Percentiles rank a stretch among this genome's conserved stretches.
phyloP scores from a whole-genome alignment of 1,284 basidiomycete species.

The Tilletiopsis washingtonensis region DNA sequence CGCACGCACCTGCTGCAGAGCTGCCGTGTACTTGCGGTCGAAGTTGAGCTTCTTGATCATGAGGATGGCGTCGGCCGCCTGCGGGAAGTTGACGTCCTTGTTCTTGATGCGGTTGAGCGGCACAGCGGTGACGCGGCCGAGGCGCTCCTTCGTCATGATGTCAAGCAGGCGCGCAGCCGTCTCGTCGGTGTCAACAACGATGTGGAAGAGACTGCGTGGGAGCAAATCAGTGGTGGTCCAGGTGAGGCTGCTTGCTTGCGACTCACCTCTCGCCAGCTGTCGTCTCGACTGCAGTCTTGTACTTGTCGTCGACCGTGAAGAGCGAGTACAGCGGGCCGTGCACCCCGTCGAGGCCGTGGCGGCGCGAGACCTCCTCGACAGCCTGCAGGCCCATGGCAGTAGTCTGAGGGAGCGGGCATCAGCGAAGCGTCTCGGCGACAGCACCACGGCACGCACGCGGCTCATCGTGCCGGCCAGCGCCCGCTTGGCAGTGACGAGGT shows the following conservation, averaged over 20 bases:
- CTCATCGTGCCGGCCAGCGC: conserved; percentile 76
- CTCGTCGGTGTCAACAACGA: conserved; percentile 91
- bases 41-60: conserved; percentile 67
- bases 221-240: background rate
- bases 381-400: conserved; percentile 78
- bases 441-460: conserved; percentile 35
- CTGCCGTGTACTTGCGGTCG: conserved; percentile 64
- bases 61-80: conserved; percentile 75
- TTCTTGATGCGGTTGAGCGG: conserved; percentile 92
- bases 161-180: conserved; percentile 82
- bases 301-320: conserved; percentile 85
- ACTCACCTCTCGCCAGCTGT: conserved; percentile 67
- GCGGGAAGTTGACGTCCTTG: conserved; percentile 59
- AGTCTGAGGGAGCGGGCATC: conserved; percentile 56
- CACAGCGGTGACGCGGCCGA: conserved; percentile 94
- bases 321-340: conserved; percentile 90
- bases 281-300: conserved; percentile 85
- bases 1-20: conserved; percentile 59
- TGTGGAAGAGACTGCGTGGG: conserved; percentile 78
- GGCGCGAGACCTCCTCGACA: conserved; percentile 70
- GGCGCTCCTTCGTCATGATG: conserved; percentile 82
- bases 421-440: too few relatives aligned
- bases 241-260: background rate
- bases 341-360: conserved; percentile 65
- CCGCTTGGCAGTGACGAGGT: conserved; percentile 75